Base-by-base conservation (phyloP, 129 eudicot genomes). In the Apium graveolens region DNA sequence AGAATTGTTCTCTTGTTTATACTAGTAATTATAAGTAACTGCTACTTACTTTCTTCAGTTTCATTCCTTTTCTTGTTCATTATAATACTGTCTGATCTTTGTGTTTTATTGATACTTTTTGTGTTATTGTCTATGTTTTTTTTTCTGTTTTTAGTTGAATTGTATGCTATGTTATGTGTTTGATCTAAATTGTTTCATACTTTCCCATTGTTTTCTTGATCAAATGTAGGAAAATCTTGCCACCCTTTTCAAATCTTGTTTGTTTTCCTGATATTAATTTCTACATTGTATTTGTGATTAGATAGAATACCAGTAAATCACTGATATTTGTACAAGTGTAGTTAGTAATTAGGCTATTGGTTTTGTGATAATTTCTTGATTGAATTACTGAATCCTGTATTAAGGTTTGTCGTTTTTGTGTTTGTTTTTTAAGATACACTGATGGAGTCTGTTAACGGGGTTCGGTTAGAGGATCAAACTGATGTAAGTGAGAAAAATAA, bases 371-470 rank as follows among this genome's bases (percentile, higher is more conserved):
- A 46, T 46, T 75, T 11, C 44, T 45, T 32, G 24, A 45, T 74
- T 46, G 29, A 14, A 12, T 29, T 75, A 51, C 32, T 34, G 31
- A 18, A 75, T 5, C 45, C 69, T 35, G n/a, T 32, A 75, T 18
- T 16, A 49, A 35, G 1, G 68, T n/a, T 75, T 74, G 26, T 75
- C 10, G 4, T 62, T 77, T 55, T 55, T 10, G 13, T 3, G 16
- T 24, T n/a, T 37, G 4, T 3, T 42, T 21, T 34, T 3, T 6
- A 37, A n/a, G 51, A 74, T 26, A 39, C 32, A 65, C 66, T 76
- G 46, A 93, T 93, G 98, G 98, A 86, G 79, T 83, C 90, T 48
- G 86, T 84, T 65, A 89, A 86, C 82, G 96, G 97, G 80, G 86
- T 87, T 81, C 84, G 73, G 66, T 70, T 82, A 38, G 91, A 89